Conservation (phyloP, 352 stramenopile species). For the Globisporangium takayamanum region DNA sequence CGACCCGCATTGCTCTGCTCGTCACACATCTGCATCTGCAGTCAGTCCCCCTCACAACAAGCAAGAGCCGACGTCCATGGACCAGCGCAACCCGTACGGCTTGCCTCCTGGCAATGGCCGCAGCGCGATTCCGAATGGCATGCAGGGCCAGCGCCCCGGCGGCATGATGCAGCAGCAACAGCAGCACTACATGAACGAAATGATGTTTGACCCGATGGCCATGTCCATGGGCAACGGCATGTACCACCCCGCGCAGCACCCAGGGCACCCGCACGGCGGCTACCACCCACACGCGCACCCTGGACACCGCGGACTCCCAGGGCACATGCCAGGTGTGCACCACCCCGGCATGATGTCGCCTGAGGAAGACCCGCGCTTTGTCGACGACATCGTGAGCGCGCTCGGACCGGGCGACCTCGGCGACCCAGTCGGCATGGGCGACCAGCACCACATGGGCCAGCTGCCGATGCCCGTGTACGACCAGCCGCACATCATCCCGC, state of each 20-base stretch:
- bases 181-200: conserved; percentile 72
- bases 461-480: conserved; percentile 56
- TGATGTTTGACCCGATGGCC: conserved; percentile 65
- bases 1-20: neutral
- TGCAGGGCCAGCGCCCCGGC: conserved; percentile 28
- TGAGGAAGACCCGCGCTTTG: conserved; percentile 59
- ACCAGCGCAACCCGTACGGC: conserved; percentile 60
- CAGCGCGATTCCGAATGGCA: conserved; percentile 28
- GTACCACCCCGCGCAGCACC: conserved; percentile 45
- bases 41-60: too few relatives aligned
- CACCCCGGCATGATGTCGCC: conserved; percentile 44
- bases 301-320: conserved; percentile 24
- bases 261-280: conserved; percentile 13
- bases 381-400: conserved; percentile 62
- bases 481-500: conserved; percentile 47
- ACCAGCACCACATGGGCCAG: conserved; percentile 45
- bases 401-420: conserved; percentile 49
- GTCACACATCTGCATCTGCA: neutral
- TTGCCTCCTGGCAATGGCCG: conserved; percentile 29
- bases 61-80: conserved; percentile 22
- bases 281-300: conserved; percentile 17
- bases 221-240: conserved; percentile 55
- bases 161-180: conserved; percentile 48
- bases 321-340: conserved; percentile 27
- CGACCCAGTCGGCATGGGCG: conserved; percentile 28